phyloP scores from a whole-genome alignment of 208 protist species.

The Acanthamoeba triangularis region DNA sequence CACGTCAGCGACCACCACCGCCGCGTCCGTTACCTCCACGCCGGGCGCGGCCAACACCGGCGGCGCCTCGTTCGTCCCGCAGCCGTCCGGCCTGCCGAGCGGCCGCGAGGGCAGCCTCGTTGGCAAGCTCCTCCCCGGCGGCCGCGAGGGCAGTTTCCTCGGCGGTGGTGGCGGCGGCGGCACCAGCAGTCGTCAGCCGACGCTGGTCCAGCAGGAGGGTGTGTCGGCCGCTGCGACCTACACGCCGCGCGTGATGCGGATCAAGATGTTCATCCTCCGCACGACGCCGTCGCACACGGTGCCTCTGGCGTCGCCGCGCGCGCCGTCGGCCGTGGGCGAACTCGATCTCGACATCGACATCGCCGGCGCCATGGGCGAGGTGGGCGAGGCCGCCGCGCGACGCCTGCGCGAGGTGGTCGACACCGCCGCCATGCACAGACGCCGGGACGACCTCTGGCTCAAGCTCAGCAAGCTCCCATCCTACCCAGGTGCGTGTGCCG shows the following conservation, averaged over 20 bases:
- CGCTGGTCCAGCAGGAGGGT: neutral
- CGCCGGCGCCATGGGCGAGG: slow-evolving; percentile 9
- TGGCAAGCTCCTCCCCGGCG: neutral
- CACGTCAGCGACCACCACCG: slow-evolving; percentile 43
- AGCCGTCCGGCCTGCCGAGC: neutral
- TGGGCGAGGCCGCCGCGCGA: neutral
- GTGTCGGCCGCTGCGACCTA: neutral
- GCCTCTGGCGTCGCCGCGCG: slow-evolving; percentile 9
- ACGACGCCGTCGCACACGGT: slow-evolving; percentile 52
- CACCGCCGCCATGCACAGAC: slow-evolving; percentile 17
- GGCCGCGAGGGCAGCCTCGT: neutral
- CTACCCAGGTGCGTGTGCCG: neutral
- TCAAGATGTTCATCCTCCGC: slow-evolving; percentile 62
- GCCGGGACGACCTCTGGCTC: neutral
- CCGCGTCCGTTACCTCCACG: slow-evolving; percentile 26
- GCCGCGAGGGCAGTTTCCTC: neutral
- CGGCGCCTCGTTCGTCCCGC: too few species aligned
- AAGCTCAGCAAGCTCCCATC: neutral
- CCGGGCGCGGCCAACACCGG: slow-evolving; percentile 3
- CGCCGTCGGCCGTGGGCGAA: neutral
- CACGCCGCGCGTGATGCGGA: neutral
- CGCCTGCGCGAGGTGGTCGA: slow-evolving; percentile 35
- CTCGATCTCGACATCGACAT: slow-evolving; percentile 5
- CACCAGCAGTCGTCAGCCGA: neutral
- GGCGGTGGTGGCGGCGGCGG: neutral